Evolutionary conservation across 768 basidiomycete species (phyloP), one percentile per base, ranked within the genome.

Genomic region (Sistotremastrum suecicum): DNA sequence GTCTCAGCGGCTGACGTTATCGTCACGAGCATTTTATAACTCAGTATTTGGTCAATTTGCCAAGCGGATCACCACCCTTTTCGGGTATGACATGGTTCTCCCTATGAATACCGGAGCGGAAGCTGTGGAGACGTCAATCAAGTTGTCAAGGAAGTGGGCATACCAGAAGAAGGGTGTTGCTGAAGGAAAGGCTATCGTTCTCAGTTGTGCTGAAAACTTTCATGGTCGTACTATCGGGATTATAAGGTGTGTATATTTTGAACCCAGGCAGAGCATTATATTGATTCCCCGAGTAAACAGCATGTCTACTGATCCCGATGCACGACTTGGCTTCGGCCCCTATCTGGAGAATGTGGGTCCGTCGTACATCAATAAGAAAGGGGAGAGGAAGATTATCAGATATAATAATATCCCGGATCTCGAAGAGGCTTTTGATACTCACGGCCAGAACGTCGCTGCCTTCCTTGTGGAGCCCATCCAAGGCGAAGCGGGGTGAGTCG

Each of bases 91-190:
- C 51, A 91, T 90, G 80, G 89, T 95, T 2, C 70, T 98, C 6
- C 92, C 94, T 28, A 95, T 98, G 91, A 99, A 99, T 71, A 98
- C 94, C 1, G 94, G 94, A 40, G 91, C 91, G 1, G 95, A 99
- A 58, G 95, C 95, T 5, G 95, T 98, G 45, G 95, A 99, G 67
- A 95, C 92, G 0, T 78, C 82, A n/a, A 63, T 99, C 60, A 99
- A 99, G 71, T 72, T 98, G 11, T 82, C 95, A 0, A 67, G 95
- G 53, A 97, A 97, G 67, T 98, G 95, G 95, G 94, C 84, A 2
- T 97, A 98, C 64, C 72, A 72, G 67, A 75, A 75, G 66, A 98
- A 89, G 68, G 80, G 76, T 37, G 80, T 88, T 33, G 68, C 76
- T 42, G 78, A 80, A 46, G 88, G 85, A 41, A 72, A 83, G 54